phyloP scores from a whole-genome alignment of 192 early-diverging fungal species.

The Entrophospora sp. region DNA sequence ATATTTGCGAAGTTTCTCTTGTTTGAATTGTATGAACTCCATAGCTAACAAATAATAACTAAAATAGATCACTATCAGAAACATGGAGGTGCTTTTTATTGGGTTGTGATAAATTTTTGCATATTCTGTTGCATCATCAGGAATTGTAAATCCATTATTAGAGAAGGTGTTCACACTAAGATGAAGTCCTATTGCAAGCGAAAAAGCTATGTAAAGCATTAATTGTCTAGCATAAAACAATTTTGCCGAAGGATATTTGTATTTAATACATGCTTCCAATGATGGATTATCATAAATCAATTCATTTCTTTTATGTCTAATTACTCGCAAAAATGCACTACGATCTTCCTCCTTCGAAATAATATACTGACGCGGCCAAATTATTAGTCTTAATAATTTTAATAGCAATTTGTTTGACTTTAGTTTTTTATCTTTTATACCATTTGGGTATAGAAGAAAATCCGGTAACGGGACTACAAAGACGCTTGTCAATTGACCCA shows the following conservation, averaged over 20 bases:
- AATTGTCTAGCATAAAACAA: neutral
- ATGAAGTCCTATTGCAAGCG: neutral
- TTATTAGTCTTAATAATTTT: neutral
- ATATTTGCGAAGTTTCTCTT: neutral
- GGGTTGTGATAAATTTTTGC: too few species aligned
- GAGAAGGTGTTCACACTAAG: neutral
- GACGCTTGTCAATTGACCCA: neutral
- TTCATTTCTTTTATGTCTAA: neutral
- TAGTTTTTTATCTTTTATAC: neutral
- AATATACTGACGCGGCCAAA: neutral
- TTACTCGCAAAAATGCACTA: neutral
- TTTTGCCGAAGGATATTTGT: neutral
- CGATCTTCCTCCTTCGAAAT: neutral
- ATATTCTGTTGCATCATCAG: too few species aligned
- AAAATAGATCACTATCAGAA: neutral
- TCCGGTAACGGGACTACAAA: neutral
- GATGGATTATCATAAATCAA: neutral
- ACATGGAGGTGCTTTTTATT: too few species aligned
- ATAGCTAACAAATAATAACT: neutral
- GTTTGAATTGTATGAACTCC: neutral
- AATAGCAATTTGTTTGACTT: neutral
- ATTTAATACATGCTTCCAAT: neutral
- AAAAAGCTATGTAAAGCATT: neutral
- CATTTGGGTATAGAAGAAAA: neutral
- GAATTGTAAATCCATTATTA: neutral